Evolutionary conservation across 805 yeast genomes (phyloP).

Genomic region (Saccharomyces paradoxus): DNA sequence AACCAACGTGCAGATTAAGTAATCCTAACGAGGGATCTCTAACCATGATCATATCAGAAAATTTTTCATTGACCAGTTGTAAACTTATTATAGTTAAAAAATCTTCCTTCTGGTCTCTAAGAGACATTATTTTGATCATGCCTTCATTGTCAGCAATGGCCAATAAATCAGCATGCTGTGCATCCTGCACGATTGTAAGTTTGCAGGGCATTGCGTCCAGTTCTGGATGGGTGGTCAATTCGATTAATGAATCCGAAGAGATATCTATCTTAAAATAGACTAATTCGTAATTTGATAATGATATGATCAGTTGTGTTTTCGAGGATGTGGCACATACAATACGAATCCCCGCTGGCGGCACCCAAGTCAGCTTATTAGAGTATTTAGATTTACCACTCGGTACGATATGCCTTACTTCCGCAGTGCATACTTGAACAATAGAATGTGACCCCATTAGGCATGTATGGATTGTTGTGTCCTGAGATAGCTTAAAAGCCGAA

Average conservation of each 20-base stretch:
- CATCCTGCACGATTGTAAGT: neutral
- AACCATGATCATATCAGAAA: neutral
- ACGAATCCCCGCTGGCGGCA: constrained; percentile 68
- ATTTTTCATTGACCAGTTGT: neutral
- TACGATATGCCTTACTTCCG: constrained; percentile 57
- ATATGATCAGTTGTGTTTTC: constrained; percentile 58
- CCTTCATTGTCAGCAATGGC: constrained; percentile 66
- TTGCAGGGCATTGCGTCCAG: neutral
- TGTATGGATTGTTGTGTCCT: constrained; percentile 57
- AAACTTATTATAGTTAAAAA: neutral
- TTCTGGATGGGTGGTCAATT: constrained; percentile 33
- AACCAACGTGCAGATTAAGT: constrained; percentile 61
- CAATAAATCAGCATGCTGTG: constrained; percentile 43
- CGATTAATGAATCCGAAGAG: constrained; percentile 56
- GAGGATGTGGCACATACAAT: constrained; percentile 57
- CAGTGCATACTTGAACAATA: constrained; percentile 62
- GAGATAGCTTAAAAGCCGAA: constrained; percentile 41
- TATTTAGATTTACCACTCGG: constrained; percentile 21
- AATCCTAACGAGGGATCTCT: constrained; percentile 3
- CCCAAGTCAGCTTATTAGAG: constrained; percentile 55
- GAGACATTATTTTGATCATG: constrained; percentile 58
- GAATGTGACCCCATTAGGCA: constrained; percentile 58
- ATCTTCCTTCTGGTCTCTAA: constrained; percentile 38
- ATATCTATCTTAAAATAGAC: constrained; percentile 72
- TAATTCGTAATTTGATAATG: constrained; percentile 62